Percentiles rank a stretch among this genome's conserved stretches.
Evolutionary conservation across 805 yeast genomes (phyloP).

Genomic region (Candida parachauliodes): DNA sequence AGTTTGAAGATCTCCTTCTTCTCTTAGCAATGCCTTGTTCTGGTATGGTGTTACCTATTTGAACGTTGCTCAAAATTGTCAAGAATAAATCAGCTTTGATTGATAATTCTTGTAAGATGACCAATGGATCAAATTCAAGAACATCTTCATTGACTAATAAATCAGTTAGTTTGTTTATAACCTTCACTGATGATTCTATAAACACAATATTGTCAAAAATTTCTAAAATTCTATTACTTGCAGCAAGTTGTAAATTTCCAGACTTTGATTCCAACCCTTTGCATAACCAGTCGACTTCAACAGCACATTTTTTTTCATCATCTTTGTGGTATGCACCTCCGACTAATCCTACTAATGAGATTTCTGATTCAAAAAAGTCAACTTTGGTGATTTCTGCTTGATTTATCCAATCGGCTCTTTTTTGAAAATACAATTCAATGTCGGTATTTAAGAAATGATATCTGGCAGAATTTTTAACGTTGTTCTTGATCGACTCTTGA

Average conservation of each 20-base stretch:
- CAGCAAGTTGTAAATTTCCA: conserved; percentile 36
- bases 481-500: conserved; percentile 5
- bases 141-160: conserved; percentile 49
- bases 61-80: conserved; percentile 55
- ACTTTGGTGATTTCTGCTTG: conserved; percentile 48
- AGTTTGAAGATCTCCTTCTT: conserved; percentile 75
- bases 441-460: conserved; percentile 29
- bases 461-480: conserved; percentile 27
- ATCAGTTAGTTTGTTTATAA: conserved; percentile 48
- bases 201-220: conserved; percentile 54
- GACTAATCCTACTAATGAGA: conserved; percentile 53
- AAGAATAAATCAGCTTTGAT: conserved; percentile 57
- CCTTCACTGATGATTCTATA: conserved; percentile 50
- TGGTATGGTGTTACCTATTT: conserved; percentile 47
- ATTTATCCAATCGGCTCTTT: conserved; percentile 43
- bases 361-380: conserved; percentile 48
- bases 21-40: conserved; percentile 63
- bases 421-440: conserved; percentile 20
- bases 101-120: conserved; percentile 50
- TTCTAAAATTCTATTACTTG: conserved; percentile 48
- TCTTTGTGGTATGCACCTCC: conserved; percentile 48
- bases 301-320: conserved; percentile 32
- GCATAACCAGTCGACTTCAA: conserved; percentile 60
- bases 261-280: conserved; percentile 44
- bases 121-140: conserved; percentile 35